Conservation (phyloP, 176 grass and related monocot genomes). For the Triticum dicoccoides region DNA sequence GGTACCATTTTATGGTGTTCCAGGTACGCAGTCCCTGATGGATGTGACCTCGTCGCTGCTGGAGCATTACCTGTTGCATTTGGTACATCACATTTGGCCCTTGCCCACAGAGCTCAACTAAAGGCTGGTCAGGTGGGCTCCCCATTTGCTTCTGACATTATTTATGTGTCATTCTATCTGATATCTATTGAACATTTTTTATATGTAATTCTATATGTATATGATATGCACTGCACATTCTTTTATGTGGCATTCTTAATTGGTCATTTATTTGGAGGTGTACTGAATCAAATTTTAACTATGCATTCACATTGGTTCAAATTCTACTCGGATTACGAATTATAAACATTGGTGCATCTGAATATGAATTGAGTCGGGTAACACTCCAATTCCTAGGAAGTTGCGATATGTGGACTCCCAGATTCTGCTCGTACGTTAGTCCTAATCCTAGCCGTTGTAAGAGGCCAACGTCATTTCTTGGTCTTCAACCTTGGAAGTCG, state of each 20-base stretch:
- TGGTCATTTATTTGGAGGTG: neutral
- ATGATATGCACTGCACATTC: neutral
- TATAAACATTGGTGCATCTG: no score
- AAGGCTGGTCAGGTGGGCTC: slow-evolving; percentile 74
- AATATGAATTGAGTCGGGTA: no score
- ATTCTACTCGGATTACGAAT: no score
- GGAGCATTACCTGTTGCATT: slow-evolving; percentile 89
- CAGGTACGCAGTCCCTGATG: slow-evolving; percentile 81
- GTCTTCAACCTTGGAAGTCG: no score
- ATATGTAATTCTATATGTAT: neutral
- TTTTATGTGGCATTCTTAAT: neutral
- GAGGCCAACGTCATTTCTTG: no score
- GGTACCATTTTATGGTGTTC: slow-evolving; percentile 5
- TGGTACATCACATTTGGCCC: slow-evolving; percentile 85
- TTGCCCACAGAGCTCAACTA: slow-evolving; percentile 83
- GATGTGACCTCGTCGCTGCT: slow-evolving; percentile 79
- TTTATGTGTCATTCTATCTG: neutral
- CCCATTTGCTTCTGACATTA: neutral
- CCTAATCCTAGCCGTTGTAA: no score
- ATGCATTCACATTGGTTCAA: neutral
- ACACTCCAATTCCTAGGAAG: no score
- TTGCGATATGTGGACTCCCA: no score
- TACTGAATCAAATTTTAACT: neutral
- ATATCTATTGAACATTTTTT: neutral
- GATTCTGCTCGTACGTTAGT: no score